A percentile compares a stretch with the other conserved stretches of the same genome.
Conservation (phyloP, 2,329 filamentous ascomycete genomes). For the Dactylellina drechsleri region DNA sequence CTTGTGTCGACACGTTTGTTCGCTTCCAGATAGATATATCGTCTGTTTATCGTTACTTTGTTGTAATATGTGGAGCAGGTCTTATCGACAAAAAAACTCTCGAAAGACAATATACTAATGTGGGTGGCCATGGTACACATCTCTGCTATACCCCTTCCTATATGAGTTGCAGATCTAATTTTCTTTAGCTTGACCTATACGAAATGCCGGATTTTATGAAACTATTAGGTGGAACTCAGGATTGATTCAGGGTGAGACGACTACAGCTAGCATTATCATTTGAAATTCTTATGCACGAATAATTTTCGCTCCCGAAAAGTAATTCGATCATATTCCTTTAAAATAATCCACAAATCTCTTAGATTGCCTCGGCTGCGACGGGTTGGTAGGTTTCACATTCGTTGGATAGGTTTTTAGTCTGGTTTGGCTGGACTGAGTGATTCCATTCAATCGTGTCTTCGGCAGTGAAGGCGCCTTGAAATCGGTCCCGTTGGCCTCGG, state of each 20-base stretch:
- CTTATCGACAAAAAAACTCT: constrained; percentile 22
- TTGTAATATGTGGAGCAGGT: constrained; percentile 18
- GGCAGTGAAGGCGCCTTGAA: constrained; percentile 66
- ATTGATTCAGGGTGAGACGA: not conserved
- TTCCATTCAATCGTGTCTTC: constrained; percentile 65
- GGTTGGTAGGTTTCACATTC: not conserved
- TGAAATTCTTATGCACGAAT: too few species aligned
- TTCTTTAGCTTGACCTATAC: constrained; percentile 24
- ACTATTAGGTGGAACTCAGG: not conserved
- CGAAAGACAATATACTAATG: constrained; percentile 35
- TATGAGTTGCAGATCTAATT: not conserved
- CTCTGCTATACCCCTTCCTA: not conserved
- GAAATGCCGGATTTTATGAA: constrained; percentile 21
- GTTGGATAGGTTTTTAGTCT: not conserved
- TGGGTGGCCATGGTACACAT: not conserved
- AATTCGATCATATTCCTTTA: too few species aligned
- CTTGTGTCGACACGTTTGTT: constrained; percentile 32
- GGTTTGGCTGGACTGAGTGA: not conserved
- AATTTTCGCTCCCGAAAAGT: too few species aligned
- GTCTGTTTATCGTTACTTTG: constrained; percentile 17
- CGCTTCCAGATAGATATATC: constrained; percentile 30
- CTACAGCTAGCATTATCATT: not conserved
- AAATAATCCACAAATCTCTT: too few species aligned
- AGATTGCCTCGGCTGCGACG: not conserved
- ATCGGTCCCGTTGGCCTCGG: constrained; percentile 66